Evolutionary conservation across 2,329 filamentous ascomycete species (phyloP).

Genomic region (Podosphaera aphanis): DNA sequence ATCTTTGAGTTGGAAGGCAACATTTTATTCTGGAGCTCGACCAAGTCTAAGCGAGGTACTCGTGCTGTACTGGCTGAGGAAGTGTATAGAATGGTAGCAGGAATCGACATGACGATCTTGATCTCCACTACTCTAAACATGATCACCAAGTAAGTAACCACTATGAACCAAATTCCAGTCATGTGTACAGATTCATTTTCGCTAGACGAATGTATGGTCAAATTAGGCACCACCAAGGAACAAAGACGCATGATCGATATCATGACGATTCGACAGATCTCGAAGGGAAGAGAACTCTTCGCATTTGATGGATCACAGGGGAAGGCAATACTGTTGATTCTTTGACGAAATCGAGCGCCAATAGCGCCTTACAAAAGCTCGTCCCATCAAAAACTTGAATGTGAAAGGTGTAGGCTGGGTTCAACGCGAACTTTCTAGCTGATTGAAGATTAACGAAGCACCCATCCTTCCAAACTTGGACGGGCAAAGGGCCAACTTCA

Average conservation of each 20-base stretch:
- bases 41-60: conserved; percentile 3
- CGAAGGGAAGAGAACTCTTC: background rate
- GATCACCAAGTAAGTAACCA: conserved; percentile 1
- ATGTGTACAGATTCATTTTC: conserved; percentile 3
- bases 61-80: conserved; percentile 4
- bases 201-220: conserved; percentile 3
- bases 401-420: conserved; percentile 1
- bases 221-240: conserved; percentile 3
- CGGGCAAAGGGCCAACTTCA: too few species aligned
- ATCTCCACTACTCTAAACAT: conserved; percentile 1
- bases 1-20: background rate
- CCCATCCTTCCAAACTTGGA: too few species aligned
- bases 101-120: conserved; percentile 3
- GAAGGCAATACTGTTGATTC: background rate
- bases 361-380: background rate
- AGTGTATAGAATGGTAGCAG: conserved; percentile 4
- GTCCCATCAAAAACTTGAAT: background rate
- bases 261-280: conserved; percentile 1
- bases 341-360: background rate
- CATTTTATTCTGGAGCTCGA: background rate
- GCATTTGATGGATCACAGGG: conserved; percentile 1
- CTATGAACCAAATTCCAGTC: background rate
- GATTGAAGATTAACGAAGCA: background rate
- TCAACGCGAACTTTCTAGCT: background rate
- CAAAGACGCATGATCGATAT: conserved; percentile 3